Percentiles rank a stretch among this genome's conserved stretches.
Evolutionary conservation across 805 yeast genomes (phyloP).

Genomic region (Pichia ethanolica): DNA sequence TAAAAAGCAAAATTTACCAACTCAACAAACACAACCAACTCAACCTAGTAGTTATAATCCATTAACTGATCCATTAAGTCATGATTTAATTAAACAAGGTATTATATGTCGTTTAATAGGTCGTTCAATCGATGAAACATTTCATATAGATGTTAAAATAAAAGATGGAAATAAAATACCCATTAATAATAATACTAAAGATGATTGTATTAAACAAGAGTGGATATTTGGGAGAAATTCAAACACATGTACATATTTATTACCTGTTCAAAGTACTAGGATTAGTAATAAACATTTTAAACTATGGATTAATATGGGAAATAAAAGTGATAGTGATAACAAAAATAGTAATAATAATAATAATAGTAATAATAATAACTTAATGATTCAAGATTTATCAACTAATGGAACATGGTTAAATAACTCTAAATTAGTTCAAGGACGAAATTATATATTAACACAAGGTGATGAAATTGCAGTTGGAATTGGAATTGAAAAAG

Average conservation of each 20-base stretch:
- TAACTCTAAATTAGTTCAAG: constrained; percentile 62
- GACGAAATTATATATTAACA: constrained; percentile 69
- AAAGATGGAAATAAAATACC: constrained; percentile 10
- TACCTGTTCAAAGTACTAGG: constrained; percentile 53
- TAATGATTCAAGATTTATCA: constrained; percentile 64
- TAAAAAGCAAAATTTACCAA: neutral
- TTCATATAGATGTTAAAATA: constrained; percentile 26
- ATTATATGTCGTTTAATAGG: constrained; percentile 32
- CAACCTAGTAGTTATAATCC: constrained; percentile 29
- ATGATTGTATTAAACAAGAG: constrained; percentile 17
- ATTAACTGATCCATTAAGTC: constrained; percentile 18
- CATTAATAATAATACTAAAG: neutral
- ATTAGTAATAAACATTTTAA: constrained; percentile 66
- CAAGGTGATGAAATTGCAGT: constrained; percentile 93
- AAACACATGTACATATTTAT: constrained; percentile 50
- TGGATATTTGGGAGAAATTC: constrained; percentile 62
- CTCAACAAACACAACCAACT: constrained; percentile 29
- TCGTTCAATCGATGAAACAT: constrained; percentile 21
- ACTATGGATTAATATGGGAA: constrained; percentile 45
- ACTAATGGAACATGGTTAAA: constrained; percentile 93
- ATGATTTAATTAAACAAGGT: constrained; percentile 23
- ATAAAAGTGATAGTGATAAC: neutral
- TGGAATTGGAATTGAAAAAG: constrained; percentile 77
- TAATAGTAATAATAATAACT: constrained; percentile 9
- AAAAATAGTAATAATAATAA: neutral